A percentile compares a stretch with the other conserved stretches of the same genome.
Evolutionary conservation across 805 yeast species (phyloP).

Genomic region (Wickerhamiella spandovensis): DNA sequence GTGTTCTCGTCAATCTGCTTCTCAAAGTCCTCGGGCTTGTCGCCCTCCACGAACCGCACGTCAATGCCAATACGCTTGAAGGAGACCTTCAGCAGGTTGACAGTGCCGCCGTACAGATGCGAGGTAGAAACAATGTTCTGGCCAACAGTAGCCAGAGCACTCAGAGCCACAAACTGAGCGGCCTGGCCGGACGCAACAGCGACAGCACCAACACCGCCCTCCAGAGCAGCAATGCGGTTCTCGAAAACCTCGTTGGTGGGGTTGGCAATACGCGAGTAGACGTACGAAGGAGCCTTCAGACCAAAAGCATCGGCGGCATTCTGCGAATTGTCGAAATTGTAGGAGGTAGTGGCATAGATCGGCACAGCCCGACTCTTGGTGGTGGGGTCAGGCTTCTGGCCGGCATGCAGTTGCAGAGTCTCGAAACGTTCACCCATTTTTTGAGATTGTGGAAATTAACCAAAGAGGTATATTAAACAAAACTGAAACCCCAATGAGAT

Average conservation of each 20-base stretch:
- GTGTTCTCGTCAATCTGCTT: constrained; percentile 69
- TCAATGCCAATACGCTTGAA: constrained; percentile 83
- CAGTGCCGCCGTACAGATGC: constrained; percentile 88
- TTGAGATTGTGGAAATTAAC: too few relatives aligned
- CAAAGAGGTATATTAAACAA: neutral
- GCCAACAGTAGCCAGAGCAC: constrained; percentile 75
- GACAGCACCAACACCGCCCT: constrained; percentile 81
- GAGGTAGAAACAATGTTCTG: constrained; percentile 83
- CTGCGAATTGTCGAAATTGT: constrained; percentile 72
- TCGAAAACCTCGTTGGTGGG: constrained; percentile 91
- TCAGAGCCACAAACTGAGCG: constrained; percentile 76
- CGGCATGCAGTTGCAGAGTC: constrained; percentile 90
- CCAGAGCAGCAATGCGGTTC: constrained; percentile 82
- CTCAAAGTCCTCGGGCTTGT: constrained; percentile 50
- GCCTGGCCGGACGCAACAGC: constrained; percentile 95
- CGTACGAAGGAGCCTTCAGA: constrained; percentile 68
- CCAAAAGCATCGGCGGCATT: constrained; percentile 90
- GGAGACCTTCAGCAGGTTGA: constrained; percentile 86
- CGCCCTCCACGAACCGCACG: constrained; percentile 69
- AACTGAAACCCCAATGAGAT: neutral
- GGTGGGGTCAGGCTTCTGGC: constrained; percentile 57
- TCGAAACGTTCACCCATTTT: constrained; percentile 29
- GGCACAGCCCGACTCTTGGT: constrained; percentile 82
- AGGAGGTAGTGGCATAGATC: constrained; percentile 83
- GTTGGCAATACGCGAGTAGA: constrained; percentile 81